phyloP scores from a whole-genome alignment of 2,329 filamentous ascomycete genomes.

The Fusarium sp. region DNA sequence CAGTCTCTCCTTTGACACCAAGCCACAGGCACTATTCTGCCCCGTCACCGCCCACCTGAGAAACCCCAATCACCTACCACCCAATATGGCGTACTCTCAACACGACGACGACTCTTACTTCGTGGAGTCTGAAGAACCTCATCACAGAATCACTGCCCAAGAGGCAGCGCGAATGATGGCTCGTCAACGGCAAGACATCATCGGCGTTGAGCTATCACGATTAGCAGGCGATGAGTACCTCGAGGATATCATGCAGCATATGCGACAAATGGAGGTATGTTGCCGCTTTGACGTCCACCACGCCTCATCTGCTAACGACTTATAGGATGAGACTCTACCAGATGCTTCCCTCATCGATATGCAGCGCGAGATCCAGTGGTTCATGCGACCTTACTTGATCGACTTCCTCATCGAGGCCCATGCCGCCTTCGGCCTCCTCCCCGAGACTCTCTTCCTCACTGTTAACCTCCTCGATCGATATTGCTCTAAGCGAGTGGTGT shows the following conservation, averaged over 20 bases:
- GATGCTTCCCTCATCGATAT: conserved; percentile 99
- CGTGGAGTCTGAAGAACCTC: conserved; percentile 64
- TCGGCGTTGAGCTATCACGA: conserved; percentile 88
- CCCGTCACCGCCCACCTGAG: conserved; percentile 20
- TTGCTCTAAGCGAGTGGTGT: conserved; percentile 96
- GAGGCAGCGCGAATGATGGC: conserved; percentile 83
- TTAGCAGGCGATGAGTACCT: conserved; percentile 90
- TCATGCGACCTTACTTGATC: conserved; percentile 97
- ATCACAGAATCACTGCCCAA: conserved; percentile 72
- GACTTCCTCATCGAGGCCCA: conserved; percentile 99
- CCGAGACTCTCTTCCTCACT: conserved; percentile 94
- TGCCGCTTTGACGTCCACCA: background rate
- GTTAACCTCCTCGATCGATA: conserved; percentile 97
- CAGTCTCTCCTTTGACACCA: conserved; percentile 57
- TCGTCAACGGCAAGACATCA: conserved; percentile 84
- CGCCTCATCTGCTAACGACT: conserved; percentile 40
- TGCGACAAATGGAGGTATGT: conserved; percentile 90
- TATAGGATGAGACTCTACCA: conserved; percentile 82
- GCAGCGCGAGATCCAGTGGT: conserved; percentile 99
- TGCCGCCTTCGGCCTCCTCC: conserved; percentile 90
- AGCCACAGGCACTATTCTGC: conserved; percentile 39
- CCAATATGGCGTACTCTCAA: conserved; percentile 60
- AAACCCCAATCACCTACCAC: conserved; percentile 22
- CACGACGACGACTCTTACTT: conserved; percentile 62
- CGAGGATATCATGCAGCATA: conserved; percentile 92